Base-by-base conservation (phyloP, 768 basidiomycete genomes). In the Chalciporus pseudorubinellus region DNA sequence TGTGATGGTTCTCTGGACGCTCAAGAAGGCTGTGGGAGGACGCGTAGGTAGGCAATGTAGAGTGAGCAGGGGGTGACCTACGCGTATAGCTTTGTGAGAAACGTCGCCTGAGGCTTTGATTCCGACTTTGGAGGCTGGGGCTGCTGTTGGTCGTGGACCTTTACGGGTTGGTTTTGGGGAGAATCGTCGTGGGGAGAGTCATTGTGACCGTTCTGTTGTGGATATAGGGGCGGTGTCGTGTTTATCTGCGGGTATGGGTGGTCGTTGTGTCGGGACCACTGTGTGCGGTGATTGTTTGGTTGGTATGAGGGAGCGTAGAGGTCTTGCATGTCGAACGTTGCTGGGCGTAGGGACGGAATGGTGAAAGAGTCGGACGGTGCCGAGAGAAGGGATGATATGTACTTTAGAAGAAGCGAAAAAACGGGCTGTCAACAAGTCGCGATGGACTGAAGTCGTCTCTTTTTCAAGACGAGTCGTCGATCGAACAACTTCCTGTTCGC, bases 71-170 rank as follows among this genome's bases (percentile, higher is more conserved):
- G 45, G n/a, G 29, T 9, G 28, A 85, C 89, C 63, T 65, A 92
- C 92, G 88, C 87, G 81, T 95, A 97, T 44, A 97, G 82, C 79
- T 95, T 95, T 70, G 93, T 97, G 65, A 97, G 78, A 69, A 97
- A 97, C n/a, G 93, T 95, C 0, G 91, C 88, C 75, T 93, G 89
- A 0, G 88, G 89, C 71, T 93, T 92, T 48, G 81, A 74, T 58
- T 89, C 87, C 38, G 81, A 65, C 75, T 89, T 91, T 68, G 75
- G 73, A n/a, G 77, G 72, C 46, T 74, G 78, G 34, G 81, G 72
- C 40, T 73, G 69, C 56, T 57, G 68, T 61, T 74, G 79, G 66
- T 67, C 70, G n/a, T 69, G 65, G 44, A 67, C 56, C 58, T 70
- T 72, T 44, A 63, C 50, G 39, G 64, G 21, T 39, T 69, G 57